A percentile compares a stretch with the other conserved stretches of the same genome.
Evolutionary conservation across 2,329 filamentous ascomycete genomes (phyloP).

Genomic region (Paracoccidioides lutzii): DNA sequence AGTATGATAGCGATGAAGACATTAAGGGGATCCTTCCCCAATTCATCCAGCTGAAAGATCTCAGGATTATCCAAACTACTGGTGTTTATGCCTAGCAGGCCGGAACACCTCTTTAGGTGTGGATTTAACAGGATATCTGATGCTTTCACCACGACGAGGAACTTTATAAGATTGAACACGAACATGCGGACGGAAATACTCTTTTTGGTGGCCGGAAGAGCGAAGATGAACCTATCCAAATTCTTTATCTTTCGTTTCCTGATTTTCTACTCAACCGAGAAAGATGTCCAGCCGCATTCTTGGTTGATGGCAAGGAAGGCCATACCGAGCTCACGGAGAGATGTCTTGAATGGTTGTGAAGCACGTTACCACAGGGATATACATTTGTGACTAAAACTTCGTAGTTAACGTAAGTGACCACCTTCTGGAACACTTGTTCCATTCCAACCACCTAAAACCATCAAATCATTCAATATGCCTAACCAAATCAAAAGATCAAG

Average conservation of each 20-base stretch:
- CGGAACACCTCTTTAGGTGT: conserved; percentile 13
- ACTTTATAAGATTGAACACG: conserved; percentile 14
- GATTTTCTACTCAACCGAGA: conserved; percentile 16
- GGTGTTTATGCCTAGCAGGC: conserved; percentile 20
- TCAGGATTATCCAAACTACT: conserved; percentile 11
- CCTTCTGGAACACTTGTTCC: no score
- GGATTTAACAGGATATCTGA: conserved; percentile 13
- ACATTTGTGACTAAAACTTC: neutral
- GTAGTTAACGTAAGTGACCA: neutral
- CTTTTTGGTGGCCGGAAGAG: conserved; percentile 5
- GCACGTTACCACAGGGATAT: conserved; percentile 6
- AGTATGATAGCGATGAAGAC: conserved; percentile 17
- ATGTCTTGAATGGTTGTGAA: conserved; percentile 15
- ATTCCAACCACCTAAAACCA: no score
- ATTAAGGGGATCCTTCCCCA: conserved; percentile 14
- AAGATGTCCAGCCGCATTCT: conserved; percentile 13
- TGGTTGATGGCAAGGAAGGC: conserved; percentile 19
- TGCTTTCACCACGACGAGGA: conserved; percentile 11
- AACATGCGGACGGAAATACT: conserved; percentile 9
- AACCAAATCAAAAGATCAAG: no score
- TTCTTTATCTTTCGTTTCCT: conserved; percentile 17
- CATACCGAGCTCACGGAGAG: conserved; percentile 16
- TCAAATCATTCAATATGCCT: no score
- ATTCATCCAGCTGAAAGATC: conserved; percentile 8
- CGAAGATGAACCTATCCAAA: conserved; percentile 4